Evolutionary conservation across 108 stramenopile genomes (phyloP).

Genomic region (Fragilaria crotonensis): DNA sequence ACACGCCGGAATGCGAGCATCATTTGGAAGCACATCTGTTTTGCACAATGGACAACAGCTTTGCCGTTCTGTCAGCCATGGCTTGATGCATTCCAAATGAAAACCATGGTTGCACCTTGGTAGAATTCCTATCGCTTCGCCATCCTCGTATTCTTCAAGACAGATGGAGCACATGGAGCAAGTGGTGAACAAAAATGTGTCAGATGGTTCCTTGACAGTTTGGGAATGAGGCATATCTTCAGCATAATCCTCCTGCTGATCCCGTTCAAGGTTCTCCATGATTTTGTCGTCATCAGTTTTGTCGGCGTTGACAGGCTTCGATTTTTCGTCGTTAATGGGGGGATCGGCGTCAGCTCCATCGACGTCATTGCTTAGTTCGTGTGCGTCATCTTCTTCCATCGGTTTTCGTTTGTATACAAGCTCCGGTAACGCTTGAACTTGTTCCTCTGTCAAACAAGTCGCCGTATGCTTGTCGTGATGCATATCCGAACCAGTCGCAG

Average conservation of each 20-base stretch:
- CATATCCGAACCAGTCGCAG: background rate
- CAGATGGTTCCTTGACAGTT: too few species aligned
- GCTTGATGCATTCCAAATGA: slow-evolving; percentile 75
- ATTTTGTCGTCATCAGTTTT: too few species aligned
- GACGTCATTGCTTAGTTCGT: too few species aligned
- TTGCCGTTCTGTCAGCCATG: slow-evolving; percentile 74
- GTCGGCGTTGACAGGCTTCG: too few species aligned
- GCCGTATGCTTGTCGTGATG: background rate
- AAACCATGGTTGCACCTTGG: slow-evolving; percentile 78
- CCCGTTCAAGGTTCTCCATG: too few species aligned
- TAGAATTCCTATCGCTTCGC: slow-evolving; percentile 66
- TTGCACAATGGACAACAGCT: slow-evolving; percentile 67
- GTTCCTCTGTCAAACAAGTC: slow-evolving; percentile 20
- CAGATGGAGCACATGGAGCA: slow-evolving; percentile 81
- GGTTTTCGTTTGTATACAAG: slow-evolving; percentile 22
- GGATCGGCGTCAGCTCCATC: too few species aligned
- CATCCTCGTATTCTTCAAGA: slow-evolving; percentile 75
- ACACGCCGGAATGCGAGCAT: too few species aligned
- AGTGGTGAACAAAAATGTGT: too few species aligned
- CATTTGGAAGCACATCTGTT: slow-evolving; percentile 29
- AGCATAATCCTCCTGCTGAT: too few species aligned
- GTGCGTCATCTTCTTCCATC: too few species aligned
- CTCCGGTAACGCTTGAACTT: slow-evolving; percentile 36
- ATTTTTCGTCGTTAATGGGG: too few species aligned
- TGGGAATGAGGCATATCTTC: too few species aligned